Evolutionary conservation across 257 asterid species (phyloP), one percentile per base, ranked within the genome.

Genomic region (Gentiana dahurica): DNA sequence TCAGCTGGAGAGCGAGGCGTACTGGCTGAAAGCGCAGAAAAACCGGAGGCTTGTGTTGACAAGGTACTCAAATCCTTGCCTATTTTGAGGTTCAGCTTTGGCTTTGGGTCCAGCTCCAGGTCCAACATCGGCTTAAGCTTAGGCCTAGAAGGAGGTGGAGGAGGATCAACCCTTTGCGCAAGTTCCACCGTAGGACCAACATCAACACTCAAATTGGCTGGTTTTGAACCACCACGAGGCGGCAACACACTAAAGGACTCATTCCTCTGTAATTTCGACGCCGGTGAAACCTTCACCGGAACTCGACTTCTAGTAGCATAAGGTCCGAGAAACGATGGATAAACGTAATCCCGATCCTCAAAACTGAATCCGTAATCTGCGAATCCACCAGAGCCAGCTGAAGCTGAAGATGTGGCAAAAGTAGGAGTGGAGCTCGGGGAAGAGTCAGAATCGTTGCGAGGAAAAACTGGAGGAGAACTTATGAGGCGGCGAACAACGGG

Each of bases 311-410:
- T 88, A 61, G 96, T 69, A 60, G 96, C 75, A 75, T 90, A 81
- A 4, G 93, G 94, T 6, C 95, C 90, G 51, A 86, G 90, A 79
- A 86, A 86, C 54, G 97, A 80, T 3, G 97, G 95, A 72, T 77
- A 89, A 55, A 80, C 85, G 58, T 82, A 89, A 75, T 89, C 97
- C n/a, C 93, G 95, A 75, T 90, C 91, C 49, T 83, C 74, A 69
- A 84, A 86, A 65, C 72, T 73, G 54, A 82, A 86, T 64, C 69
- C 69, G 57, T 69, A 53, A 36, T 80, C 80, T 41, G 79, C 59
- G 11, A 46, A 24, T 41, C 46, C 46, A n/a, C 46, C 46, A n/a
- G 58, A 47, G 64, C 37, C 63, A 65, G 64, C 49, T 50, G 60
- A 6, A 69, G 72, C 37, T 50, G 65, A 65, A 51, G 72, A 59